Conservation (phyloP, 495 filamentous ascomycete species). For the Jackrogersella minutella region DNA sequence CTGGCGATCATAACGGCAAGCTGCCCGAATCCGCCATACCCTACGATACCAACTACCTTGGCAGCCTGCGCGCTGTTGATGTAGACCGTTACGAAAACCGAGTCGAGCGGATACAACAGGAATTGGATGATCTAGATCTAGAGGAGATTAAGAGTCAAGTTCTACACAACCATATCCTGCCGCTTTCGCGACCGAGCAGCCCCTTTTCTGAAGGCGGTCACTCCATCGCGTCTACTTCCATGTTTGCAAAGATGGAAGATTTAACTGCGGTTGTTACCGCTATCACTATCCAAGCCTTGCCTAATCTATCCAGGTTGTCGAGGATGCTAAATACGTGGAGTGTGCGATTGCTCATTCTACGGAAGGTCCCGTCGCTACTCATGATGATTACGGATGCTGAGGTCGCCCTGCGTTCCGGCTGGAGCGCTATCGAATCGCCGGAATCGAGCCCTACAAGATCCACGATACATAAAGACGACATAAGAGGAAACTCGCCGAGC, state of each 20-base stretch:
- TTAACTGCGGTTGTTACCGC: conserved; percentile 89
- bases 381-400: conserved; percentile 70
- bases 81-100: conserved; percentile 74
- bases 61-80: conserved; percentile 68
- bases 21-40: conserved; percentile 15
- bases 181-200: conserved; percentile 58
- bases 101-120: conserved; percentile 77
- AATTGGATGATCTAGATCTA: conserved; percentile 80
- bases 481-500: conserved; percentile 13
- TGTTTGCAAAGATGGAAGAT: conserved; percentile 71
- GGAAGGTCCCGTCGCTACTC: conserved; percentile 73
- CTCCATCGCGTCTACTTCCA: conserved; percentile 56
- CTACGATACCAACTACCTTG: conserved; percentile 63
- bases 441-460: conserved; percentile 33
- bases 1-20: conserved; percentile 9
- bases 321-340: conserved; percentile 77
- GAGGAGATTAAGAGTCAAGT: conserved; percentile 93
- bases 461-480: neutral
- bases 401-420: conserved; percentile 67
- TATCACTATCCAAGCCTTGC: conserved; percentile 84
- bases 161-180: conserved; percentile 75
- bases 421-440: conserved; percentile 61
- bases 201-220: conserved; percentile 58
- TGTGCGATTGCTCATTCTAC: conserved; percentile 75
- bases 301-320: conserved; percentile 76